Conservation (phyloP, 176 grass and related monocot species). For the Themeda triandra region DNA sequence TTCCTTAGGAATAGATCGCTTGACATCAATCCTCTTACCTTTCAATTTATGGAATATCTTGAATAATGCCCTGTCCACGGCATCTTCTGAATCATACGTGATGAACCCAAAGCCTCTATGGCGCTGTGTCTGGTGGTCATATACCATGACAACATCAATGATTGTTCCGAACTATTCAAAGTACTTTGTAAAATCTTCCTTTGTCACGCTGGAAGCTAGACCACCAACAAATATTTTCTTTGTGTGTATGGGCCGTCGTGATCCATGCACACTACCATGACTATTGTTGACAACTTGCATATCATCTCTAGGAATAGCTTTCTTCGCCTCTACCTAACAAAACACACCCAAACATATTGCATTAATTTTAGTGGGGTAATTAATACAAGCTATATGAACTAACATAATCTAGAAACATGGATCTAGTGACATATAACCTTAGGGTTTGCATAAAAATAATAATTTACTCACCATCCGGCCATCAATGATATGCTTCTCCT, state of each 20-base stretch:
- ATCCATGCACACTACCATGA: slow-evolving; percentile 54
- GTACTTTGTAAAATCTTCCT: slow-evolving; percentile 77
- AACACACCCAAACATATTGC: slow-evolving; percentile 35
- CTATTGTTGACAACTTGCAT: slow-evolving; percentile 55
- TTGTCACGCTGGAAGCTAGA: slow-evolving; percentile 76
- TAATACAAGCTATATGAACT: neutral
- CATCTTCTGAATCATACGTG: slow-evolving; percentile 78
- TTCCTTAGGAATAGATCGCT: slow-evolving; percentile 86
- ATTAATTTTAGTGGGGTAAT: slow-evolving; percentile 1
- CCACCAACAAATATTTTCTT: slow-evolving; percentile 96
- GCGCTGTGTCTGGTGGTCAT: slow-evolving; percentile 90
- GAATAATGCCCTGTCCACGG: slow-evolving; percentile 71
- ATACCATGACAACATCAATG: slow-evolving; percentile 85
- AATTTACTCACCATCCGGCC: slow-evolving; percentile 67
- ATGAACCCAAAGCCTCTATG: slow-evolving; percentile 96
- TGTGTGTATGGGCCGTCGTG: slow-evolving; percentile 59
- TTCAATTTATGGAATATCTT: slow-evolving; percentile 95
- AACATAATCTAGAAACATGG: neutral
- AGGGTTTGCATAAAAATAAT: slow-evolving; percentile 4
- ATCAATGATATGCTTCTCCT: slow-evolving; percentile 91
- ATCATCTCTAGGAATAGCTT: slow-evolving; percentile 86
- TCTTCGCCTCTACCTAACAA: slow-evolving; percentile 89
- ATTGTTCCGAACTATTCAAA: slow-evolving; percentile 88
- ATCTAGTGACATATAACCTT: slow-evolving; percentile 33
- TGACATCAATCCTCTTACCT: slow-evolving; percentile 91